Evolutionary conservation across 768 basidiomycete genomes (phyloP).

Genomic region (Suillus subalutaceus): DNA sequence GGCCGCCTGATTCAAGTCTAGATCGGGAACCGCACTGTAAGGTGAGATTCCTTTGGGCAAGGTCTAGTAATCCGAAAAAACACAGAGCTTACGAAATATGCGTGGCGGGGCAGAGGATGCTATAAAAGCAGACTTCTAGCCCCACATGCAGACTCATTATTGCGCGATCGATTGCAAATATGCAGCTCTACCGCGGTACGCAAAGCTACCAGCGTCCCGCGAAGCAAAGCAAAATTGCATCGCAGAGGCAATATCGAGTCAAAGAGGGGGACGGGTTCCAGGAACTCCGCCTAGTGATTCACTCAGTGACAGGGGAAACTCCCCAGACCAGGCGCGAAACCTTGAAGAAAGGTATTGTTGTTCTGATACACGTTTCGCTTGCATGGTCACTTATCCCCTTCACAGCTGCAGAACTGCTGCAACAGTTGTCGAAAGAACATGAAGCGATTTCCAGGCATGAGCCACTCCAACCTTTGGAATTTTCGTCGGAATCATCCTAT

Average conservation of each 20-base stretch:
- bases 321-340: constrained; percentile 31
- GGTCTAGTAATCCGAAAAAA: not conserved
- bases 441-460: constrained; percentile 1
- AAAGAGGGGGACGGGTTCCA: constrained; percentile 34
- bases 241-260: constrained; percentile 32
- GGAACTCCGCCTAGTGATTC: constrained; percentile 30
- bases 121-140: not conserved
- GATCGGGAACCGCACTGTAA: not conserved
- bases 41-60: not conserved
- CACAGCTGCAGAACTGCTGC: constrained; percentile 11
- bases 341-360: constrained; percentile 23
- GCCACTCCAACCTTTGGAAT: not conserved
- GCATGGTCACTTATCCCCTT: not conserved
- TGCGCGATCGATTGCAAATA: not conserved
- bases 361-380: not conserved
- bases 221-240: constrained; percentile 15
- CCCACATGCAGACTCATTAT: not conserved
- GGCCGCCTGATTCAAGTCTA: not conserved
- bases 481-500: not conserved
- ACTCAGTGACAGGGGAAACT: constrained; percentile 29
- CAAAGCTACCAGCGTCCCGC: not conserved
- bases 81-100: not conserved
- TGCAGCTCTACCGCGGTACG: not conserved
- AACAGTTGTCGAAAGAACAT: constrained; percentile 1
- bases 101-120: not conserved